phyloP scores from a whole-genome alignment of 345 rosid genomes.

The Microcos paniculata region DNA sequence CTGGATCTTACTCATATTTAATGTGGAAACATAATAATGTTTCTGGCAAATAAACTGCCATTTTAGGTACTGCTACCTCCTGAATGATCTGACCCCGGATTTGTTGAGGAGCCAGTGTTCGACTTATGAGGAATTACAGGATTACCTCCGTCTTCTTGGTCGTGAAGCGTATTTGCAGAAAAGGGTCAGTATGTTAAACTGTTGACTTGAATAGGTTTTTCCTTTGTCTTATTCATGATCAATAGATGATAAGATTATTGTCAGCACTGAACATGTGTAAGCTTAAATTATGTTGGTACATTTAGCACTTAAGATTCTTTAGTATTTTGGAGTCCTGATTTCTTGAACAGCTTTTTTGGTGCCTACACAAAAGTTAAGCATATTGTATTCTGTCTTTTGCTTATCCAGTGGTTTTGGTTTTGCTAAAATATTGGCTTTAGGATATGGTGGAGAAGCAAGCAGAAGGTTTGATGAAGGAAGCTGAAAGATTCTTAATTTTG shows the following conservation, averaged over 20 bases:
- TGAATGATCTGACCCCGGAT: slow-evolving; percentile 79
- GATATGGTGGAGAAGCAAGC: slow-evolving; percentile 79
- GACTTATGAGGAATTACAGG: slow-evolving; percentile 68
- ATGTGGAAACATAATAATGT: background rate
- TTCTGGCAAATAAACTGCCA: slow-evolving; percentile 2
- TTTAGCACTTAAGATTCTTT: background rate
- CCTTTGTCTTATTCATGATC: background rate
- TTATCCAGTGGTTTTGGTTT: background rate
- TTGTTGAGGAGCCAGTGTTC: slow-evolving; percentile 63
- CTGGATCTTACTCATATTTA: slow-evolving; percentile 14
- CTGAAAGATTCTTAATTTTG: slow-evolving; percentile 81
- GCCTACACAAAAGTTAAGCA: background rate
- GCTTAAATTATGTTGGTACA: background rate
- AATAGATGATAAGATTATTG: background rate
- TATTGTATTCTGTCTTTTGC: background rate
- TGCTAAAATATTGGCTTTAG: slow-evolving; percentile 29
- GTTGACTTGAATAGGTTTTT: slow-evolving; percentile 5
- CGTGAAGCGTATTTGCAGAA: slow-evolving; percentile 90
- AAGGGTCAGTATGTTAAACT: slow-evolving; percentile 50
- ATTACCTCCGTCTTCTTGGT: slow-evolving; percentile 75
- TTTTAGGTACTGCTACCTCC: slow-evolving; percentile 83
- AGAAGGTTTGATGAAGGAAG: slow-evolving; percentile 89
- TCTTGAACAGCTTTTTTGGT: background rate
- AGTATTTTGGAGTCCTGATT: no score
- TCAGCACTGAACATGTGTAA: background rate